A percentile compares a stretch with the other conserved stretches of the same genome.
Evolutionary conservation across 2,329 filamentous ascomycete genomes (phyloP).

Genomic region (Nannizziopsis arthrosporioides): DNA sequence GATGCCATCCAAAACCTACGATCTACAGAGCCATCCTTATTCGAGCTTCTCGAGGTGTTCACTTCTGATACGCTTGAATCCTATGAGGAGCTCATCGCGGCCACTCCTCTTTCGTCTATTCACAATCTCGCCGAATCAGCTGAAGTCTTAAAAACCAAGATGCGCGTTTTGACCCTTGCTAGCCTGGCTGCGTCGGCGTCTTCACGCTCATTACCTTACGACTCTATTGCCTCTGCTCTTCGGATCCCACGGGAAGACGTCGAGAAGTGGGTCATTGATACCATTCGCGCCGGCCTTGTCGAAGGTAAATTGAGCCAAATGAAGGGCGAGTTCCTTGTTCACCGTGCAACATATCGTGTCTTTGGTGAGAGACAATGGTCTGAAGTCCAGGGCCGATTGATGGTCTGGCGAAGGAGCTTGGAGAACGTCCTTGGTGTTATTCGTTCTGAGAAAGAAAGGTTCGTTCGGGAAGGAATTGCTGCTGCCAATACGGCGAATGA

Average conservation of each 20-base stretch:
- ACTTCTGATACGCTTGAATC: constrained; percentile 88
- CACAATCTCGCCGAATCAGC: constrained; percentile 72
- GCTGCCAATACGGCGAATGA: constrained; percentile 44
- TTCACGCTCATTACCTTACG: constrained; percentile 79
- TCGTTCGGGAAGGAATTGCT: constrained; percentile 55
- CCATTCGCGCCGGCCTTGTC: constrained; percentile 86
- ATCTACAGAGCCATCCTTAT: constrained; percentile 72
- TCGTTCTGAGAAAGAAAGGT: constrained; percentile 68
- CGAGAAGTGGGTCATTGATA: constrained; percentile 98
- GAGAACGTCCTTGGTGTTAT: constrained; percentile 67
- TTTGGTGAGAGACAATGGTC: constrained; percentile 98
- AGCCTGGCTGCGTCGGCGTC: constrained; percentile 74
- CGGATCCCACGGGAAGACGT: constrained; percentile 74
- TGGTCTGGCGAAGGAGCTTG: constrained; percentile 80
- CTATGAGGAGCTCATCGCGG: constrained; percentile 84
- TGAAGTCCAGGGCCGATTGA: constrained; percentile 78
- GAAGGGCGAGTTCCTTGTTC: constrained; percentile 85
- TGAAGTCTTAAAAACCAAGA: constrained; percentile 80
- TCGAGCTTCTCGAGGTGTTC: constrained; percentile 90
- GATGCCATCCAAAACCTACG: constrained; percentile 75
- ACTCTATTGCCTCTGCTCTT: constrained; percentile 69
- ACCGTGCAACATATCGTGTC: constrained; percentile 90
- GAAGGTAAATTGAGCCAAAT: constrained; percentile 94
- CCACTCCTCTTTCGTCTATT: constrained; percentile 43
- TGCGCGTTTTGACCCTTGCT: constrained; percentile 86